A percentile compares a stretch with the other conserved stretches of the same genome.
phyloP scores from a whole-genome alignment of 805 yeast species.

The Clavispora santaluciae region DNA sequence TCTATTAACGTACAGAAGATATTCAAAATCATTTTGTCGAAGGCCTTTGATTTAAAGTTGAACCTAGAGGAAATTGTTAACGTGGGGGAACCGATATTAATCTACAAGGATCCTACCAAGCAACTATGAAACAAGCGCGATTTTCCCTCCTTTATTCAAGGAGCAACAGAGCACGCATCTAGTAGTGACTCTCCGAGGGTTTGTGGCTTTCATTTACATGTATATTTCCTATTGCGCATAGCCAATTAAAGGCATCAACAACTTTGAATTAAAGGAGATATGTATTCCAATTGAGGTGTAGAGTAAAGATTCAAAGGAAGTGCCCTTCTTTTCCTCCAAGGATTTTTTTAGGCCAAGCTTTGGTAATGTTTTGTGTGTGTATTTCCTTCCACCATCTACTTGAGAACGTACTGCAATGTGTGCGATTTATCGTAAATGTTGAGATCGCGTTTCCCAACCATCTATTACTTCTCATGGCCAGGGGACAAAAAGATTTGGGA shows the following conservation, averaged over 20 bases:
- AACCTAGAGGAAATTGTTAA: conserved; percentile 79
- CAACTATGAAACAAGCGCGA: not conserved
- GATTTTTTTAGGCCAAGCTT: no score
- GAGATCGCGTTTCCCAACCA: not conserved
- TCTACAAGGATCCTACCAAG: conserved; percentile 42
- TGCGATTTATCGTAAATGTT: not conserved
- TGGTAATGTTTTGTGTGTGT: no score
- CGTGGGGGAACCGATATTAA: conserved; percentile 86
- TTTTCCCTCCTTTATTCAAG: no score
- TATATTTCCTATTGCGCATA: not conserved
- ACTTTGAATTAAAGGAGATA: no score
- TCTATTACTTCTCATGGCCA: conserved; percentile 8
- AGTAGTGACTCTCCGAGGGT: not conserved
- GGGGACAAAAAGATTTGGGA: conserved; percentile 12
- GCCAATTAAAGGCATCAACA: not conserved
- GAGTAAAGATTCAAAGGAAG: no score
- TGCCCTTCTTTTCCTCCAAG: no score
- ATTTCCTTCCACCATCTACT: not conserved
- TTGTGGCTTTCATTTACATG: not conserved
- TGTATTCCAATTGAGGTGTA: no score
- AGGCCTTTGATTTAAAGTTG: conserved; percentile 81
- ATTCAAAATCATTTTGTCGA: conserved; percentile 83
- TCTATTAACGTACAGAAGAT: conserved; percentile 92
- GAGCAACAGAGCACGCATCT: no score
- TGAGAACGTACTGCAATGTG: not conserved